Percentiles rank a stretch among this genome's conserved stretches.
These are phyloP conservation scores for Excoecaria cochinchinensis DNA, from an alignment of 345 rosid genomes.

Conservation along the genomic window DNA sequence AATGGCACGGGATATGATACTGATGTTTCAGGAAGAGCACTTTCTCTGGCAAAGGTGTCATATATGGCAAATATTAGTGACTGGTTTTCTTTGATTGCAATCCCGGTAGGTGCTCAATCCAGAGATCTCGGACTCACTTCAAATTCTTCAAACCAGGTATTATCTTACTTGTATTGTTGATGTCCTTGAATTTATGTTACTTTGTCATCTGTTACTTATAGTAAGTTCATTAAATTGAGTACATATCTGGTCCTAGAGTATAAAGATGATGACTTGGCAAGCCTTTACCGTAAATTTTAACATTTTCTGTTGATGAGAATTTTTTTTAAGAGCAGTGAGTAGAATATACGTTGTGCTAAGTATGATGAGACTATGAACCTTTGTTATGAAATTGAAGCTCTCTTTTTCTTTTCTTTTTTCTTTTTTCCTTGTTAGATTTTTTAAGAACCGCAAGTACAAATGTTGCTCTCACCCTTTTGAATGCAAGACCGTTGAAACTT, in stretches of 20 bases:
- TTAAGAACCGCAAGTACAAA: neutral
- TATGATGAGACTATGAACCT: neutral
- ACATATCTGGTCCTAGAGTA: neutral
- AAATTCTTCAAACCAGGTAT: conserved; percentile 55
- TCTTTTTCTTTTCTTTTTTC: too few species aligned
- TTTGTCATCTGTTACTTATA: neutral
- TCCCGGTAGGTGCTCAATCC: conserved; percentile 79
- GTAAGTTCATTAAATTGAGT: neutral
- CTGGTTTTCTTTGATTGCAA: conserved; percentile 65
- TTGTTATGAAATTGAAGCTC: neutral
- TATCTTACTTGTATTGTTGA: conserved; percentile 4
- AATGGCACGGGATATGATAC: conserved; percentile 29
- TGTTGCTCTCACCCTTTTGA: neutral
- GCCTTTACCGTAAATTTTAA: neutral
- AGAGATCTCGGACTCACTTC: conserved; percentile 51
- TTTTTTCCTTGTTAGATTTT: neutral
- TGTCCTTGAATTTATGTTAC: neutral
- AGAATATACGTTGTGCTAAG: neutral
- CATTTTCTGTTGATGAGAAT: neutral
- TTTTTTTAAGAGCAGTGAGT: neutral
- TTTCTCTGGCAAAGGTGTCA: conserved; percentile 64
- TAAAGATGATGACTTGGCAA: neutral
- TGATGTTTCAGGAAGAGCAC: conserved; percentile 41
- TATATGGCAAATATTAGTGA: conserved; percentile 57
- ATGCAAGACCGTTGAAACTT: neutral